These are phyloP conservation scores for Aspergillus sp. DNA, from an alignment of 2,329 filamentous ascomycete genomes.

Conservation along the genomic window DNA sequence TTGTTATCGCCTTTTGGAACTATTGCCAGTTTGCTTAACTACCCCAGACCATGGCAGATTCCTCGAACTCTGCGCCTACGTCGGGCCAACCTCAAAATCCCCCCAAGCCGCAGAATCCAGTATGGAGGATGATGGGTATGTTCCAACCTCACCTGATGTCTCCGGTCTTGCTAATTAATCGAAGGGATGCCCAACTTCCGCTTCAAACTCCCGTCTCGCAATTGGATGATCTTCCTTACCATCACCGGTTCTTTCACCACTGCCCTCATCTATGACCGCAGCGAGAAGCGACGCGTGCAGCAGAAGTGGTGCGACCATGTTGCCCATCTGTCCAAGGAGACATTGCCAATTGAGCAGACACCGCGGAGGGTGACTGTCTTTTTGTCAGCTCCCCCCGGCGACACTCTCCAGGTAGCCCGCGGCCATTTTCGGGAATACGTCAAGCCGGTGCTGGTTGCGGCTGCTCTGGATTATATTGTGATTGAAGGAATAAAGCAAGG, in stretches of 20 bases:
- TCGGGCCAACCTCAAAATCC: conserved; percentile 31
- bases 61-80: conserved; percentile 25
- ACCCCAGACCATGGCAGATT: conserved; percentile 26
- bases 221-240: conserved; percentile 93
- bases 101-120: conserved; percentile 53
- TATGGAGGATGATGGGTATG: conserved; percentile 60
- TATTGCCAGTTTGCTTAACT: neutral
- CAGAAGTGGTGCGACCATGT: conserved; percentile 81
- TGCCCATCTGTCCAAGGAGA: conserved; percentile 70
- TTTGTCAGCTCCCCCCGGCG: conserved; percentile 74
- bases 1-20: neutral
- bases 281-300: conserved; percentile 76
- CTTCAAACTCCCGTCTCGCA: conserved; percentile 79
- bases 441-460: conserved; percentile 82
- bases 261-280: conserved; percentile 82
- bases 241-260: conserved; percentile 67
- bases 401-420: conserved; percentile 73
- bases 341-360: conserved; percentile 61
- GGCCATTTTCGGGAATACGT: conserved; percentile 95
- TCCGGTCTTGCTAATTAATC: conserved; percentile 6
- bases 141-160: conserved; percentile 2
- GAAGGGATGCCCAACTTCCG: conserved; percentile 74
- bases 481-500: conserved; percentile 85
- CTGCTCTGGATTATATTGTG: conserved; percentile 91
- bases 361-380: conserved; percentile 80